Evolutionary conservation across 1,284 basidiomycete genomes (phyloP), one percentile per base, ranked within the genome.

Genomic region (Amanita bisporigera): DNA sequence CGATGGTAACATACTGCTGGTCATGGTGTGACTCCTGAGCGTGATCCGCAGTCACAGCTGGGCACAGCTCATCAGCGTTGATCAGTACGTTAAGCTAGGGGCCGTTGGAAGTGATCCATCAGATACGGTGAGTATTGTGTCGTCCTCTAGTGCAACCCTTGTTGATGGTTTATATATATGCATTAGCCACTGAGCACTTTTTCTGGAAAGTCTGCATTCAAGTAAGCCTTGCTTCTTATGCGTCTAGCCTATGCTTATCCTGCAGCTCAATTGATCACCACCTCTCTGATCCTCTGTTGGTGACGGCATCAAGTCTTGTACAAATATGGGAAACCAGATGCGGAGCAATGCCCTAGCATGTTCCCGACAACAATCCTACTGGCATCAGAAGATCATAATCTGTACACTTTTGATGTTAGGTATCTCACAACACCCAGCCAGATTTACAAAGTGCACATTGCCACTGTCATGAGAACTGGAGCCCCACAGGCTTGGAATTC

Each of bases 371-470:
- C 91, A 4, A 83, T 99, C 45, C 88, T 99, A 3, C 88, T 99
- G 17, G 98, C 95, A 15, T 98, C 96, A 2, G 98, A 99, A 83
- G 98, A 99, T 78, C 97, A 99, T 83, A 98, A 99, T 75, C 85
- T 99, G 49, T 99, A 99, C 81, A 99, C 98, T 0, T 99, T 98
- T 78, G 98, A 99, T 77, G 94, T 99, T 69, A 89, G 97, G 54
- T 90, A 94, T 67, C 85, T 99, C 60, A 83, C 86, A 12, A 86
- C 87, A 1, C 96, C 98, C 2, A 94, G 91, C 4, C 95, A 98
- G 73, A 95, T 99, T 55, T 99, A 98, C 86, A 99, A 99, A 79
- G 96, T 90, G 1, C 98, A 99, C 79, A 97, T 99, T 15, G 95
- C 96, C 0, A 96, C 97, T 5, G 96, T 98, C 40, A 96, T 94